Evolutionary conservation across 352 stramenopile species (phyloP), one percentile per base, ranked within the genome.

Genomic region (Thraustochytrium sp.): DNA sequence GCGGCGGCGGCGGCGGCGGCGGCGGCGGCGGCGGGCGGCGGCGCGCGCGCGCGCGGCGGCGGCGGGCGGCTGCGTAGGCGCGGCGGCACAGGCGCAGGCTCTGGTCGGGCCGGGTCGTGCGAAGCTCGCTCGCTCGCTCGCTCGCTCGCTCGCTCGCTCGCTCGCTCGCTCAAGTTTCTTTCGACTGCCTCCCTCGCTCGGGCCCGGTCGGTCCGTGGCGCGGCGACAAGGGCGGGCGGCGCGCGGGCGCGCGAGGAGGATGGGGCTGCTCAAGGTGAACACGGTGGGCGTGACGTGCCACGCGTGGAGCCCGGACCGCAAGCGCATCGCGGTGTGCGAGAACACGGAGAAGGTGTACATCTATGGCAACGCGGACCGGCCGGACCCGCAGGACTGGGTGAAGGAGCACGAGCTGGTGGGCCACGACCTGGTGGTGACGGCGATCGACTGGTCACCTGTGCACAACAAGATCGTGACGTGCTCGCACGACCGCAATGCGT

Each of bases 391-490:
- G 34, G 16, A 84, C 13, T 84, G 75, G 75, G 36, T 46, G 13
- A 64, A 76, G 44, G 75, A 76, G 55, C 56, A 83, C 38, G 61
- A 54, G 55, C 75, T 84, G 13, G 37, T 64, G 9, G 61, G 61
- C 91, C 94, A 98, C 86, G 94, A 97, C 88, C 95, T 98, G 89
- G 56, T 97, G 42, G 94, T 98, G 75, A 91, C 88, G 74, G 92
- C 92, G 0, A 86, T 98, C 74, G 94, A 97, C 87, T 98, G 94
- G 94, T 96, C 90, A 26, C 91, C 92, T 1, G 92, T 94, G 74
- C 93, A 93, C 62, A 94, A 98, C 88, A 92, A 95, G 87, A 91
- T 98, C 38, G 94, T 98, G 42, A 97, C 93, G 34, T 97, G 93
- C 88, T 96, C 92, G 55, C 94, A 98, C 85, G 94, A 98, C 86